Evolutionary conservation across 257 asterid genomes (phyloP).

Genomic region (Plantago ovata): DNA sequence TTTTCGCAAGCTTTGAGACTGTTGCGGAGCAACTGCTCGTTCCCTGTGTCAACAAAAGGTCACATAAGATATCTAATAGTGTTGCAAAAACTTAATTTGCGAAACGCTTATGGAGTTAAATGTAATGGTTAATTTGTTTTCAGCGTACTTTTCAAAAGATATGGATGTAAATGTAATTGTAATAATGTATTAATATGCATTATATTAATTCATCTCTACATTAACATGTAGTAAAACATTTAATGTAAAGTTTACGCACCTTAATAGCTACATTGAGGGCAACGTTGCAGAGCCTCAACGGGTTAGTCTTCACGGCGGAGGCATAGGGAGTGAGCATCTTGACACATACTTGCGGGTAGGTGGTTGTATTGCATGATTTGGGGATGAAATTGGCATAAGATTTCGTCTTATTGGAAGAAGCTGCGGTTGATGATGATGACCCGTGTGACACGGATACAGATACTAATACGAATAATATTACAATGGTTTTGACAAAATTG

Average conservation of each 20-base stretch:
- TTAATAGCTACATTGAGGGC: constrained; percentile 47
- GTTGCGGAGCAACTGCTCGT: constrained; percentile 34
- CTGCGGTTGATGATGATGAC: not conserved
- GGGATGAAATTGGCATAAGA: constrained; percentile 33
- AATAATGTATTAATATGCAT: too few species aligned
- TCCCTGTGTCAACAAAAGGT: constrained; percentile 4
- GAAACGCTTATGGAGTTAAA: too few species aligned
- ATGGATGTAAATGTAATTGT: too few species aligned
- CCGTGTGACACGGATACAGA: constrained; percentile 12
- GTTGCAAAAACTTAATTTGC: not conserved
- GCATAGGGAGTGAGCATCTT: constrained; percentile 57
- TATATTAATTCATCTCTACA: too few species aligned
- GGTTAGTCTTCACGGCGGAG: constrained; percentile 32
- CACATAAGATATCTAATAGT: not conserved
- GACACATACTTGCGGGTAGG: constrained; percentile 46
- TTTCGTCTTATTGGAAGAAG: not conserved
- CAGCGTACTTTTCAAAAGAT: too few species aligned
- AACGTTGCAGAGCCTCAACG: constrained; percentile 40
- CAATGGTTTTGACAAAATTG: not conserved
- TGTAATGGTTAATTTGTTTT: too few species aligned
- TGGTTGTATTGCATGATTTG: constrained; percentile 45
- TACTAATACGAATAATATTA: constrained; percentile 7
- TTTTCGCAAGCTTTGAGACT: constrained; percentile 24
- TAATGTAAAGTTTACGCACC: not conserved
- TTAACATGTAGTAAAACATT: too few species aligned